phyloP scores from a whole-genome alignment of 768 basidiomycete genomes.

The Termitomyces sp. region DNA sequence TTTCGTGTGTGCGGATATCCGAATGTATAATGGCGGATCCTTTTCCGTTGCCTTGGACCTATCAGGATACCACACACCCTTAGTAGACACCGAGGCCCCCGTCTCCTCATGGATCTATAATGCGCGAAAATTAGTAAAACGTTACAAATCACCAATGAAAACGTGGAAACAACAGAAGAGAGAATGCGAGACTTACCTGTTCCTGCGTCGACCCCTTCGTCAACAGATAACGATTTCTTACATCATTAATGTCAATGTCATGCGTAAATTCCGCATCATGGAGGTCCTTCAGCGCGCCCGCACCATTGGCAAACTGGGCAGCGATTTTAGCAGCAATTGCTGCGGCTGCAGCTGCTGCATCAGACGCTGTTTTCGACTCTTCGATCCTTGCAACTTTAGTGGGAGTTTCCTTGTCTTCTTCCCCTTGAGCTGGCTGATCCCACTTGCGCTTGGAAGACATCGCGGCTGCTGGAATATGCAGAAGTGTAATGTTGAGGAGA shows the following conservation, averaged over 20 bases:
- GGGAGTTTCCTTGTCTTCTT: conserved; percentile 32
- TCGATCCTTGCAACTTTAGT: conserved; percentile 42
- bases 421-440: conserved; percentile 62
- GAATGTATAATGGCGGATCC: conserved; percentile 91
- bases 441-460: conserved; percentile 81
- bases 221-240: conserved; percentile 89
- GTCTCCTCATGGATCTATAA: conserved; percentile 85
- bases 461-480: neutral
- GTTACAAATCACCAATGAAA: neutral
- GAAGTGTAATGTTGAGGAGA: neutral
- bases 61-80: conserved; percentile 97
- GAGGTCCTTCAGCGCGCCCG: conserved; percentile 46
- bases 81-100: conserved; percentile 88
- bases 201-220: conserved; percentile 92
- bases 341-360: conserved; percentile 65
- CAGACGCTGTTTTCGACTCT: conserved; percentile 58
- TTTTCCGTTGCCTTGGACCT: conserved; percentile 84
- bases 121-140: neutral
- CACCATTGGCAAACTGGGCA: conserved; percentile 62
- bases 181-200: conserved; percentile 50
- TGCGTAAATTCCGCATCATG: conserved; percentile 80
- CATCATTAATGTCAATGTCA: conserved; percentile 96
- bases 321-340: conserved; percentile 96
- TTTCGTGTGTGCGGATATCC: conserved; percentile 74
- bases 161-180: neutral